These are phyloP conservation scores for Grosmannia serpens DNA, from an alignment of 2,329 filamentous ascomycete species.

Conservation along the genomic window DNA sequence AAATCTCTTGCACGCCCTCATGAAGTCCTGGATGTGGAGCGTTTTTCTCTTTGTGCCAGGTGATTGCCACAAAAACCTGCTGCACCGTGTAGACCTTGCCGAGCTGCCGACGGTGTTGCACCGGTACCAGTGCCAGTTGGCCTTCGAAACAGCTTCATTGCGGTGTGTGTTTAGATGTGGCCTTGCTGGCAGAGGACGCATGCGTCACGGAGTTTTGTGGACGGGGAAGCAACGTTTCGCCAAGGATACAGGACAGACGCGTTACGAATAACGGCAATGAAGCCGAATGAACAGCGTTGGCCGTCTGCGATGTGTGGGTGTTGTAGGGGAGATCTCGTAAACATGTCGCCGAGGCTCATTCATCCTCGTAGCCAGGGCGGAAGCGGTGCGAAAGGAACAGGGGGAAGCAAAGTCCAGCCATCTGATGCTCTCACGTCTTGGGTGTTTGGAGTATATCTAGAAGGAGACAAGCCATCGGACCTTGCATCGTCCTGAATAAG, in stretches of 20 bases:
- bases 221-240: background rate
- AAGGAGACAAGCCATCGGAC: no score
- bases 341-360: no score
- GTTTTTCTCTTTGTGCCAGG: background rate
- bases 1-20: background rate
- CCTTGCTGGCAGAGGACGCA: background rate
- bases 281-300: no score
- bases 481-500: no score
- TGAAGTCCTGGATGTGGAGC: background rate
- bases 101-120: background rate
- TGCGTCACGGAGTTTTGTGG: background rate
- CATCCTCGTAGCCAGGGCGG: no score
- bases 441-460: no score
- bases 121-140: background rate
- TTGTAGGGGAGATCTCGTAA: no score
- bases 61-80: background rate
- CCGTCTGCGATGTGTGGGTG: no score
- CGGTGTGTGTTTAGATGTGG: background rate
- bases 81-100: background rate
- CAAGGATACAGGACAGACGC: background rate
- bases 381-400: no score
- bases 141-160: background rate
- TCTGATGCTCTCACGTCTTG: no score
- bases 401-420: no score
- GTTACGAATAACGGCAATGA: no score